Base-by-base conservation (phyloP, 257 asterid species). In the Forsythia viridissima region DNA sequence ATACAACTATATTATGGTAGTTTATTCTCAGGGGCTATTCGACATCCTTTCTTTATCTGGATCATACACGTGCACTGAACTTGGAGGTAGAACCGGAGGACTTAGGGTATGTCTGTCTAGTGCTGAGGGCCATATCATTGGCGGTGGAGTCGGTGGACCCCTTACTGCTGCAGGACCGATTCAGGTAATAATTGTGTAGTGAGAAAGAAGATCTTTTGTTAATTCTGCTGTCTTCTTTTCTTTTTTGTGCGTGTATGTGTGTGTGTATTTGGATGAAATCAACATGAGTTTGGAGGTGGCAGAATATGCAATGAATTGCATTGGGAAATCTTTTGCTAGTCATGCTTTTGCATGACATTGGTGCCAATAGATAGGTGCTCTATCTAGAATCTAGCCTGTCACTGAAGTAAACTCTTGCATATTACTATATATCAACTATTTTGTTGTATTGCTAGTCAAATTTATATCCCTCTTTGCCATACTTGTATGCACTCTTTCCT, bases 131-230 rank as follows among this genome's bases (percentile, higher is more conserved):
- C 92, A 86, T 83, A 86, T 90, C 71, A 79, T 90, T 80, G 94
- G 94, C 21, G 94, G 94, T 48, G 90, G 94, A 52, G 84, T 90
- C 37, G 90, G 88, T 55, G 93, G 92, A 68, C 92, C 93, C 72
- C 89, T 90, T 79, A 88, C 65, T 1, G 92, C 93, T 80, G 90
- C 89, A 5, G 92, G 90, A 51, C 93, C 90, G 7, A 80, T 90
- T 74, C 91, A 90, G 93, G 94, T 81, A 43, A 15, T 67, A 39
- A 10, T 89, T 71, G 52, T 10, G 12, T 30, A 43, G 39, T 42
- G 71, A 38, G 59, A 52, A 44, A 71, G 69, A 16, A 4, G 16
- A 48, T 43, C 36, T 66, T 66, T 6, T 24, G 18, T 16, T 12
- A 24, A 8, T 76, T 68, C 20, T 41, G 52, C 72, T 42, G n/a